phyloP scores from a whole-genome alignment of 352 stramenopile species.

The Globisporangium viniferum region DNA sequence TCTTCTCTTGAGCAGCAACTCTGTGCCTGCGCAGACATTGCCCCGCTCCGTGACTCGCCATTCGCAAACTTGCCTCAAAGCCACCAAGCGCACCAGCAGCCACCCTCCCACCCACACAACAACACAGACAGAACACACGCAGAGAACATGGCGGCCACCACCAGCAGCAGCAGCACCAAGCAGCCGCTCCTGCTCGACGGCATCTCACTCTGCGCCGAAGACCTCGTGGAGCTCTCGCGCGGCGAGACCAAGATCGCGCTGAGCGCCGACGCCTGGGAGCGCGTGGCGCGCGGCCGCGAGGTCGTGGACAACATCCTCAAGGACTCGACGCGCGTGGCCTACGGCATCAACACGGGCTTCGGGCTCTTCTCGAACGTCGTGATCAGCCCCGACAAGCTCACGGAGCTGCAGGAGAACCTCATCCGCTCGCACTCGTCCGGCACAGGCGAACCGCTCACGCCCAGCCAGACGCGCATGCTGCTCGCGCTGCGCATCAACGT shows the following conservation, averaged over 20 bases:
- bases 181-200: slow-evolving; percentile 53
- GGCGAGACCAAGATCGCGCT: slow-evolving; percentile 55
- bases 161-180: too few species aligned
- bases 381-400: slow-evolving; percentile 81
- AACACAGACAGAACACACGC: not conserved
- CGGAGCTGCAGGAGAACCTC: slow-evolving; percentile 83
- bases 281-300: slow-evolving; percentile 61
- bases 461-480: slow-evolving; percentile 81
- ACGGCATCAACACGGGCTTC: slow-evolving; percentile 93
- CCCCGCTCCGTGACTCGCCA: not conserved
- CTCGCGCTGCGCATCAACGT: slow-evolving; percentile 88
- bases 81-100: not conserved
- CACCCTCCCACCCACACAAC: not conserved
- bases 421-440: slow-evolving; percentile 80
- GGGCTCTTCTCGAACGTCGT: slow-evolving; percentile 90
- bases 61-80: not conserved
- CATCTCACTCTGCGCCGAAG: slow-evolving; percentile 61
- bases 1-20: not conserved
- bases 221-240: slow-evolving; percentile 70
- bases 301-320: slow-evolving; percentile 88
- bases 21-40: not conserved
- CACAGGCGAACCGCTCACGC: slow-evolving; percentile 72
- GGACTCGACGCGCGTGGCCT: slow-evolving; percentile 72
- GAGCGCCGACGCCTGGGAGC: slow-evolving; percentile 67
- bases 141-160: not conserved